Evolutionary conservation across 2,329 filamentous ascomycete species (phyloP).

Genomic region (Stemphylium vesicarium): DNA sequence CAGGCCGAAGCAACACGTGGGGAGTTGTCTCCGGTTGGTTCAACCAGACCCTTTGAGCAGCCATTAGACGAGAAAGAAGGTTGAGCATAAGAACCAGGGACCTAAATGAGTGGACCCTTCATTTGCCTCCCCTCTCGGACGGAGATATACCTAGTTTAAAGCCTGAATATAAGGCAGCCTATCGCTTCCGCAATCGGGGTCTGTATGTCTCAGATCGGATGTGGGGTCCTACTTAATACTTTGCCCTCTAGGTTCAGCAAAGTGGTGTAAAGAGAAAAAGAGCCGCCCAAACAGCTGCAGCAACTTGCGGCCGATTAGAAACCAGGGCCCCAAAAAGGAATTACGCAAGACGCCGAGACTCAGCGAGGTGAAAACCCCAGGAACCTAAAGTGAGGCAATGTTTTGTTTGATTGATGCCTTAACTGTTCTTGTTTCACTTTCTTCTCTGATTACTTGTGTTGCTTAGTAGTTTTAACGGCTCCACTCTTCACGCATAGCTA

Average conservation of each 20-base stretch:
- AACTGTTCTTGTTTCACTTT: too few species aligned
- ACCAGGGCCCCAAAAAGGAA: not conserved
- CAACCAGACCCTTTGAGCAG: too few species aligned
- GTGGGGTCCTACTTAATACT: not conserved
- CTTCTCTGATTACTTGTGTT: too few species aligned
- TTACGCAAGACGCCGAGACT: slow-evolving; percentile 11
- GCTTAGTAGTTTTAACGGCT: too few species aligned
- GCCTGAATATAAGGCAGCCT: not conserved
- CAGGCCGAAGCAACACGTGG: not conserved
- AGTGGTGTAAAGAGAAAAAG: too few species aligned
- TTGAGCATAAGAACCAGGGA: not conserved
- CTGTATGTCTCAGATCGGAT: not conserved
- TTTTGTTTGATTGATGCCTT: too few species aligned
- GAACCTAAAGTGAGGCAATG: not conserved
- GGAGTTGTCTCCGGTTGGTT: slow-evolving; percentile 11
- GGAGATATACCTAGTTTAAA: not conserved
- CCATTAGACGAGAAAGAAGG: too few species aligned
- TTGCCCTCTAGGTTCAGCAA: too few species aligned
- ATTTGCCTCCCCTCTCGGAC: not conserved
- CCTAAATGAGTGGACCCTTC: not conserved
- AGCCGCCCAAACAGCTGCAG: too few species aligned
- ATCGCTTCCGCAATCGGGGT: not conserved
- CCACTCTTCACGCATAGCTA: too few species aligned
- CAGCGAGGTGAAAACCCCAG: not conserved
- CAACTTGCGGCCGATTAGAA: not conserved